These are phyloP conservation scores for Vachellia collinsii DNA, from an alignment of 306 rosid species.

Conservation along the genomic window DNA sequence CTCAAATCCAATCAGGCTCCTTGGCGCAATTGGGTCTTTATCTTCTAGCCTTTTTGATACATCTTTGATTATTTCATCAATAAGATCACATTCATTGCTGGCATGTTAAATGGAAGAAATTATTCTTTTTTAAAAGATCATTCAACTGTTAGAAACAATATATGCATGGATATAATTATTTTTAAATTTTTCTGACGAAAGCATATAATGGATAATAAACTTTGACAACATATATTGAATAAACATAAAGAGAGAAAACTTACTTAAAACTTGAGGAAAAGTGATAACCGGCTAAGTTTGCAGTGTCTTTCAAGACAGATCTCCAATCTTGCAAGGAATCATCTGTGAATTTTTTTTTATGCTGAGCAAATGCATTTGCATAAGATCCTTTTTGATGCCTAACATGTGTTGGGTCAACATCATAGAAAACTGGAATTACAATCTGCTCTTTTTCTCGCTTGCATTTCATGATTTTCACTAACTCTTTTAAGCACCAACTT, in stretches of 20 bases:
- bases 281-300: neutral
- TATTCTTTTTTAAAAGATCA: neutral
- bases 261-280: neutral
- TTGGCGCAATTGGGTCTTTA: neutral
- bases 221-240: neutral
- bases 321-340: neutral
- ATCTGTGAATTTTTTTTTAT: neutral
- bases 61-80: neutral
- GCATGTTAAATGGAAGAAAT: no score
- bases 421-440: slow-evolving; percentile 13
- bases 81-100: neutral
- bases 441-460: neutral
- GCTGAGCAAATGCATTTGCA: neutral
- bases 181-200: neutral
- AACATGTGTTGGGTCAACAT: neutral
- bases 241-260: neutral
- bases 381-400: slow-evolving; percentile 1
- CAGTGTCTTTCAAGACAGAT: neutral
- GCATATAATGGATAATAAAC: neutral
- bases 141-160: neutral
- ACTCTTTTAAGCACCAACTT: slow-evolving; percentile 21
- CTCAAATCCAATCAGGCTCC: neutral
- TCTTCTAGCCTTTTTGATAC: neutral
- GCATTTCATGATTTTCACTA: slow-evolving; percentile 7
- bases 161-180: neutral